phyloP scores from a whole-genome alignment of 2,329 filamentous ascomycete species.

The Clonostachys solani region DNA sequence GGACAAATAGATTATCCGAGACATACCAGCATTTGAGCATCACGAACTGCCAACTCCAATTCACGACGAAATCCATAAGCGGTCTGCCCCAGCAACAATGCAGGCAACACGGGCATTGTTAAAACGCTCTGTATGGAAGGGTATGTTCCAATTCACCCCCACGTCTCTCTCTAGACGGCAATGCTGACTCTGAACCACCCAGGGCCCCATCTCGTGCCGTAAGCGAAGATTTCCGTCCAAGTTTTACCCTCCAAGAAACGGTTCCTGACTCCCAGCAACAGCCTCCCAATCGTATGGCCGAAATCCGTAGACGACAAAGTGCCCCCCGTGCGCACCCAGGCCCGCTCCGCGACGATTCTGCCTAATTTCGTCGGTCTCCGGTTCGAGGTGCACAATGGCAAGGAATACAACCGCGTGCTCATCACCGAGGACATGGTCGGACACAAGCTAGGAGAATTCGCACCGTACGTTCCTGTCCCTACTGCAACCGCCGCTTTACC shows the following conservation, averaged over 20 bases:
- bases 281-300: conserved; percentile 59
- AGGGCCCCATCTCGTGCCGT: conserved; percentile 53
- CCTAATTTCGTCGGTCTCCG: conserved; percentile 87
- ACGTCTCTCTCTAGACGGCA: neutral
- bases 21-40: too few species aligned
- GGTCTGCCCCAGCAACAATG: conserved; percentile 43
- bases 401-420: conserved; percentile 74
- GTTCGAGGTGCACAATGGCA: conserved; percentile 91
- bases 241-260: neutral
- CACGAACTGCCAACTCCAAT: too few species aligned
- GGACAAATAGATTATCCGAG: too few species aligned
- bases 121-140: conserved; percentile 85
- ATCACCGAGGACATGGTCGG: conserved; percentile 97
- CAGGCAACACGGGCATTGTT: conserved; percentile 63
- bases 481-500: neutral
- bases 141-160: conserved; percentile 34
- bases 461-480: conserved; percentile 59
- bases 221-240: conserved; percentile 19
- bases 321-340: conserved; percentile 78
- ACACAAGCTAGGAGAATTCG: conserved; percentile 90
- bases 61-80: too few species aligned
- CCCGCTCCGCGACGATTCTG: conserved; percentile 82
- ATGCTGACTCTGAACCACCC: conserved; percentile 9
- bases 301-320: conserved; percentile 57
- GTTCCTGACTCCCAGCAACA: conserved; percentile 16